phyloP scores from a whole-genome alignment of 2,329 filamentous ascomycete genomes.

The Verticillium zaregamsianum region DNA sequence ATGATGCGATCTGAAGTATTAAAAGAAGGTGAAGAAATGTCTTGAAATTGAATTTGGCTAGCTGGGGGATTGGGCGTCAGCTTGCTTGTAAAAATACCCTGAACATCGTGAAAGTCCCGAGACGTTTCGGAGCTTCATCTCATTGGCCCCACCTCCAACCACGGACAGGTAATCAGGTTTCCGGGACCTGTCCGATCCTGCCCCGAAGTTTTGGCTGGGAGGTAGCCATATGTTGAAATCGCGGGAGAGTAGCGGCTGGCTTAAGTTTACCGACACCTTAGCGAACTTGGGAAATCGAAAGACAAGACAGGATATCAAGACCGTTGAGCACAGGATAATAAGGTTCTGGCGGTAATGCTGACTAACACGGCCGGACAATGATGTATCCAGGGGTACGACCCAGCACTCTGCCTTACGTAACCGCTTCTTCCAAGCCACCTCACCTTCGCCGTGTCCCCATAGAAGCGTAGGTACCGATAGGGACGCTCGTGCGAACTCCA shows the following conservation, averaged over 20 bases:
- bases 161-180: background rate
- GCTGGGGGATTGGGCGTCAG: background rate
- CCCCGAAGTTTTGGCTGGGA: too few relatives aligned
- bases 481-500: background rate
- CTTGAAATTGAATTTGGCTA: background rate
- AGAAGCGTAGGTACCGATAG: background rate
- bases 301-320: too few relatives aligned
- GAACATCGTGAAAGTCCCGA: background rate
- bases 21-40: background rate
- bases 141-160: background rate
- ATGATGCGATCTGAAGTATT: background rate
- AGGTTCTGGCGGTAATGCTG: too few relatives aligned
- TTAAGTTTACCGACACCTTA: too few relatives aligned
- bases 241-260: too few relatives aligned
- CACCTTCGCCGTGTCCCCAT: too few relatives aligned
- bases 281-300: too few relatives aligned
- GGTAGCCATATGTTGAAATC: too few relatives aligned
- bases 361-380: too few relatives aligned
- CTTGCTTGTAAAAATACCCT: background rate
- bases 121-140: background rate
- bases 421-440: background rate
- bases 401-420: background rate
- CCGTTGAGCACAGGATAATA: too few relatives aligned
- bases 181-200: too few relatives aligned
- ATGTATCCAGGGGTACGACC: too few relatives aligned